Base-by-base conservation (phyloP, 768 basidiomycete genomes). In the Exidia glandulosa region DNA sequence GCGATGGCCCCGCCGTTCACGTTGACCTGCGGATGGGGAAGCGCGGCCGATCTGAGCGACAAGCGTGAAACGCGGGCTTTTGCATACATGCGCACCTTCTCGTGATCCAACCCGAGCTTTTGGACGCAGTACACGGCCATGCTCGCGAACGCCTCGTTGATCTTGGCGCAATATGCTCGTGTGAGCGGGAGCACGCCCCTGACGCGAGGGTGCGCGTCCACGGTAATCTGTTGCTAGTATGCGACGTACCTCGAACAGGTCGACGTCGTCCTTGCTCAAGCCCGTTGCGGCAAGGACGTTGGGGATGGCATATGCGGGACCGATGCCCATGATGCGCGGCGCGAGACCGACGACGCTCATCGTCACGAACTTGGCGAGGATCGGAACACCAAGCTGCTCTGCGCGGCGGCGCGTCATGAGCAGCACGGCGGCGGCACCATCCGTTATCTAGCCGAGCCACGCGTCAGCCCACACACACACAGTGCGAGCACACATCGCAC, bases 1-100 rank as follows among this genome's bases (percentile, higher is more conserved):
- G 90, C 91, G 66, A 94, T 94, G 1, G 91, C 91, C 2, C 93
- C 93, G 16, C 93, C 92, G 61, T 93, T 92, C 30, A 90, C 88
- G 66, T 94, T 94, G 23, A 91, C 84, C 68, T 72, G 67, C 66
- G 41, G 72, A 62, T 45, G 63, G 62, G 48, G 71, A n/a, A n/a
- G n/a, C n/a, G n/a, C n/a, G n/a, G n/a, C n/a, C n/a, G n/a, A n/a
- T 66, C 62, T 69, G 66, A 45, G 29, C 72, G 66, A 73, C 66
- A 3, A 68, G 71, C 68, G 72, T 61, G 50, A 64, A 64, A 29
- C 61, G 75, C 80, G 72, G 76, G 83, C 89, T 91, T 9, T 85
- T 55, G 89, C 84, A 25, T 54, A 14, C 19, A 19, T 2, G 25
- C 50, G 14, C 30, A 25, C 50, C 77, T 88, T 81, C 57, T 77